Base-by-base conservation (phyloP, 1,139 yeast species). In the Pichia sp. region DNA sequence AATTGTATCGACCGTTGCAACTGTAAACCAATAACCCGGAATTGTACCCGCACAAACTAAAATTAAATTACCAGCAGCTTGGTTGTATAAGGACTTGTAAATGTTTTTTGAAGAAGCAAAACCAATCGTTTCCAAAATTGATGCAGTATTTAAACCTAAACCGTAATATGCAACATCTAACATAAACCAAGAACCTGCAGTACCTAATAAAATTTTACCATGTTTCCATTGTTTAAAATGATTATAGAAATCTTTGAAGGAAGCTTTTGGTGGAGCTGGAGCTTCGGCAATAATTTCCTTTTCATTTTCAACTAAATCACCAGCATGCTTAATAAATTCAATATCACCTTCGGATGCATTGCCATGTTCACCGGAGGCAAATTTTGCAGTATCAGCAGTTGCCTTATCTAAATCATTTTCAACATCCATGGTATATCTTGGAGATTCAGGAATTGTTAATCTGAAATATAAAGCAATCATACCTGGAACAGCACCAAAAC, bases 131-230 rank as follows among this genome's bases (percentile, higher is more conserved):
- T 83, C 80, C 71, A 94, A 83, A 60, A 86, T 86, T 52, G 79
- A 75, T 36, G 95, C 82, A 58, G 89, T 74, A 73, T 86, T 86
- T 64, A 86, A 78, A 68, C 86, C 84, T 63, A 86, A 73, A 70
- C 96, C 95, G 68, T 92, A 92, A 76, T 83, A 90, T 52, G 97
- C 96, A 66, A 92, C 87, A 75, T 92, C 98, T 70, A 90, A 79
- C 75, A 85, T 76, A 75, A 90, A 90, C 98, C 98, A 92, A 45
- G 95, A 83, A 67, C 90, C 94, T 56, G 97, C 95, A 61, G 98
- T 90, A 66, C 97, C 98, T 46, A 92, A 59, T 60, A 92, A 75
- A 55, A 83, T 80, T 72, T 83, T 86, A 70, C 87, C 83, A 69
- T 88, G 84, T 69, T 75, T 86, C 96, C 97, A 89, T 71, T 88